phyloP scores from a whole-genome alignment of 2,329 filamentous ascomycete genomes.

The Ceratocystis cubensis region DNA sequence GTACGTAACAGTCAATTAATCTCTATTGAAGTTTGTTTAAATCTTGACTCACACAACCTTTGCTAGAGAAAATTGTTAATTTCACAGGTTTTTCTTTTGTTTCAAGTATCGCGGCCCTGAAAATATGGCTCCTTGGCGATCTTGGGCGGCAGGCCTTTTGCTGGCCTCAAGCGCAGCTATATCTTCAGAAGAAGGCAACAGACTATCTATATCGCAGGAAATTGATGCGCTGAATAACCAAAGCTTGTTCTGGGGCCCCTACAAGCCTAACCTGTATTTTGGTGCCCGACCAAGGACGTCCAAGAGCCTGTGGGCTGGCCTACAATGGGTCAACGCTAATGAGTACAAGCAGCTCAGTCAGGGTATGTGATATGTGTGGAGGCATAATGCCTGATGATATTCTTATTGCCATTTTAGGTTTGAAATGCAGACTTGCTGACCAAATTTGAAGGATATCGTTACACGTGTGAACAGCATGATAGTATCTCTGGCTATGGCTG shows the following conservation, averaged over 20 bases:
- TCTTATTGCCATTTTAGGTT: not conserved
- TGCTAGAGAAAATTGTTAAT: not conserved
- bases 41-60: not conserved
- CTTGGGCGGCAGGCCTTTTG: slow-evolving; percentile 17
- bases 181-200: not conserved
- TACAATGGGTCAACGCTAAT: slow-evolving; percentile 84
- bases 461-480: slow-evolving; percentile 92
- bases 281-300: slow-evolving; percentile 72
- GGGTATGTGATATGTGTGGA: slow-evolving; percentile 76
- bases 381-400: slow-evolving; percentile 34
- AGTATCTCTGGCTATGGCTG: slow-evolving; percentile 93
- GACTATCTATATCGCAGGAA: slow-evolving; percentile 8
- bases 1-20: not conserved
- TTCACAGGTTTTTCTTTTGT: slow-evolving; percentile 22
- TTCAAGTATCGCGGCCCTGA: slow-evolving; percentile 24
- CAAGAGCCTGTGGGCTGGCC: slow-evolving; percentile 64
- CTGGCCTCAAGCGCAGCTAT: slow-evolving; percentile 15
- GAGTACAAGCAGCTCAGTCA: slow-evolving; percentile 61
- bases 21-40: not conserved
- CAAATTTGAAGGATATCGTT: slow-evolving; percentile 37
- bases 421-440: not conserved
- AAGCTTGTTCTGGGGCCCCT: slow-evolving; percentile 89
- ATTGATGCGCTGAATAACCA: slow-evolving; percentile 48
- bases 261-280: slow-evolving; percentile 89
- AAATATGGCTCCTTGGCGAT: slow-evolving; percentile 23